Conservation (phyloP, 140 eudicot species). For the Stevia rebaudiana region DNA sequence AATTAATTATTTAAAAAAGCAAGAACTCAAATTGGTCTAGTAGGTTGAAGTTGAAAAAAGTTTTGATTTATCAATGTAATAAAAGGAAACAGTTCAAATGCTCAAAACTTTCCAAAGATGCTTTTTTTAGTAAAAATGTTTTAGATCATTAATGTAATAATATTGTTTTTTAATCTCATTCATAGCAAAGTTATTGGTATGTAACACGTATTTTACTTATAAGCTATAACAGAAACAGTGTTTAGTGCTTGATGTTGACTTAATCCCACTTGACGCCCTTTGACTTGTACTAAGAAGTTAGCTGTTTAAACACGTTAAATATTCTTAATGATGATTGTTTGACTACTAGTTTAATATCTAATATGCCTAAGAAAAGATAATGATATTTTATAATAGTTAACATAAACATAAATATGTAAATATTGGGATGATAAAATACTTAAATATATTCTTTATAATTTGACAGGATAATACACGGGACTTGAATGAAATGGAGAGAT, state of each 20-base stretch:
- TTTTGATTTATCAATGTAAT: not conserved
- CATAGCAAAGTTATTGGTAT: too few relatives aligned
- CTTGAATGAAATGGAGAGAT: conserved; percentile 53
- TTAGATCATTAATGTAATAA: not conserved
- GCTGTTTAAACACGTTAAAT: not conserved
- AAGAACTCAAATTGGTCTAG: not conserved
- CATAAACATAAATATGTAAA: not conserved
- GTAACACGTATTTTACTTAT: not conserved
- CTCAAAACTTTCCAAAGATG: not conserved
- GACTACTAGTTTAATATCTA: conserved; percentile 5
- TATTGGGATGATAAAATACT: not conserved
- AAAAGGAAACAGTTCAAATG: not conserved
- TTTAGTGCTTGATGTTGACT: not conserved
- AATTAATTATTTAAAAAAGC: not conserved
- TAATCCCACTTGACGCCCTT: not conserved
- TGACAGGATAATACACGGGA: conserved; percentile 50
- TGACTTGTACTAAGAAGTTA: not conserved
- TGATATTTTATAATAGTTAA: not conserved
- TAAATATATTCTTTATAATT: not conserved
- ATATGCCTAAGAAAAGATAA: not conserved
- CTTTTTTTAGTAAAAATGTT: not conserved
- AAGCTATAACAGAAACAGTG: not conserved
- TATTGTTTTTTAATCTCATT: not conserved
- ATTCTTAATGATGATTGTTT: not conserved
- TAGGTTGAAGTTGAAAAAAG: not conserved